These are phyloP conservation scores for Schoenoplectus triqueter DNA, from an alignment of 202 grass and related monocot genomes.

Conservation along the genomic window DNA sequence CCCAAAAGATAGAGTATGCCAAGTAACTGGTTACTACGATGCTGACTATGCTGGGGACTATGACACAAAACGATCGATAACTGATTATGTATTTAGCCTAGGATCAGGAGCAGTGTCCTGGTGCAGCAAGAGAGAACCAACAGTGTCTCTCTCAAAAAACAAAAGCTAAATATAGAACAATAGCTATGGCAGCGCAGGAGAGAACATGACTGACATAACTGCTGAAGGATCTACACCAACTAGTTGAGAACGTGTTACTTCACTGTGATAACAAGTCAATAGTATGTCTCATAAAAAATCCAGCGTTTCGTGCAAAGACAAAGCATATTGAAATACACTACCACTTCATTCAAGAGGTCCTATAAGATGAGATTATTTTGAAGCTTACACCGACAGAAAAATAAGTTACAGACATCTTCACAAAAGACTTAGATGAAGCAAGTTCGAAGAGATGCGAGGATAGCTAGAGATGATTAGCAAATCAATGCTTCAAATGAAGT, in stretches of 20 bases:
- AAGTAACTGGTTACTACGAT: neutral
- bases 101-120: too few relatives aligned
- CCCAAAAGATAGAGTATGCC: neutral
- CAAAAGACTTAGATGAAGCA: neutral
- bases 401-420: neutral
- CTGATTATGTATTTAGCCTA: too few relatives aligned
- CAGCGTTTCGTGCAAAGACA: neutral
- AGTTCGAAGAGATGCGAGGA: neutral
- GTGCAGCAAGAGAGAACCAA: too few relatives aligned
- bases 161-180: too few relatives aligned
- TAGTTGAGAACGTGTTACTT: neutral
- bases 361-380: neutral
- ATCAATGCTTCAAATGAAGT: neutral
- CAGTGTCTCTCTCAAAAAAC: too few relatives aligned
- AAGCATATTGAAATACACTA: neutral
- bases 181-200: neutral
- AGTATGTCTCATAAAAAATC: neutral
- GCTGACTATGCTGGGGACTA: neutral
- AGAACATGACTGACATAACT: neutral
- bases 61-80: neutral
- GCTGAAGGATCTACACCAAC: slow-evolving; percentile 11
- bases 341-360: slow-evolving; percentile 15
- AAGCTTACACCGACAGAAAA: neutral
- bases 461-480: neutral
- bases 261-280: slow-evolving; percentile 13